Evolutionary conservation across 2,329 filamentous ascomycete genomes (phyloP).

Genomic region (Trichoderma cornu-damae): DNA sequence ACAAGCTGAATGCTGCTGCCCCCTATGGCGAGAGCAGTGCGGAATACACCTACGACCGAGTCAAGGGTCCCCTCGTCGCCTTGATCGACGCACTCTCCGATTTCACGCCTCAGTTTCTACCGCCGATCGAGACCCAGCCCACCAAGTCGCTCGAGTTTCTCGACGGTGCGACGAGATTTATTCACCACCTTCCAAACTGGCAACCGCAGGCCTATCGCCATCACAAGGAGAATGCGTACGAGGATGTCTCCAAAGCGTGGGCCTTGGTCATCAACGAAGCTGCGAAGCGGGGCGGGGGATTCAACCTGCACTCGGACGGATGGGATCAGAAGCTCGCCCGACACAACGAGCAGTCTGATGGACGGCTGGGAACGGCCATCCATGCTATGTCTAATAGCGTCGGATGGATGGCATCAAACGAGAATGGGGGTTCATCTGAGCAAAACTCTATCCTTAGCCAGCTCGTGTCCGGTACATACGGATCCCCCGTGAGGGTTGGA

Average conservation of each 20-base stretch:
- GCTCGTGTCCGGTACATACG: conserved; percentile 56
- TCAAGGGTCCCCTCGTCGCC: conserved; percentile 72
- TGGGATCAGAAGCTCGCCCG: conserved; percentile 87
- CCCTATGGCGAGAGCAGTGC: conserved; percentile 81
- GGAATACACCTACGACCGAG: conserved; percentile 92
- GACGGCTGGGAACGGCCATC: conserved; percentile 74
- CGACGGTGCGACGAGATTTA: conserved; percentile 82
- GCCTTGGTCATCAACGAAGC: conserved; percentile 85
- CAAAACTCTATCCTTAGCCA: conserved; percentile 57
- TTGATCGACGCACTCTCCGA: conserved; percentile 87
- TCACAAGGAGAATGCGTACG: conserved; percentile 92
- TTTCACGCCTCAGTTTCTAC: conserved; percentile 92
- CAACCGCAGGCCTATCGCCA: conserved; percentile 81
- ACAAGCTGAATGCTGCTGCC: conserved; percentile 69
- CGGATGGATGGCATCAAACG: conserved; percentile 64
- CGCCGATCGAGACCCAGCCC: conserved; percentile 82
- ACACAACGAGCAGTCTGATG: conserved; percentile 82
- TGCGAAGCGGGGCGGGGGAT: conserved; percentile 83
- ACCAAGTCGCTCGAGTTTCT: conserved; percentile 79
- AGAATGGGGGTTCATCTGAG: conserved; percentile 35
- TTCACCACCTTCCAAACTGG: conserved; percentile 88
- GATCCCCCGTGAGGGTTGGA: conserved; percentile 57
- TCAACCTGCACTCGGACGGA: conserved; percentile 79
- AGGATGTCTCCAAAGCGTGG: conserved; percentile 94
- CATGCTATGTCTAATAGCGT: conserved; percentile 68